phyloP scores from a whole-genome alignment of 1,284 basidiomycete genomes.

The Caloboletus firmus region DNA sequence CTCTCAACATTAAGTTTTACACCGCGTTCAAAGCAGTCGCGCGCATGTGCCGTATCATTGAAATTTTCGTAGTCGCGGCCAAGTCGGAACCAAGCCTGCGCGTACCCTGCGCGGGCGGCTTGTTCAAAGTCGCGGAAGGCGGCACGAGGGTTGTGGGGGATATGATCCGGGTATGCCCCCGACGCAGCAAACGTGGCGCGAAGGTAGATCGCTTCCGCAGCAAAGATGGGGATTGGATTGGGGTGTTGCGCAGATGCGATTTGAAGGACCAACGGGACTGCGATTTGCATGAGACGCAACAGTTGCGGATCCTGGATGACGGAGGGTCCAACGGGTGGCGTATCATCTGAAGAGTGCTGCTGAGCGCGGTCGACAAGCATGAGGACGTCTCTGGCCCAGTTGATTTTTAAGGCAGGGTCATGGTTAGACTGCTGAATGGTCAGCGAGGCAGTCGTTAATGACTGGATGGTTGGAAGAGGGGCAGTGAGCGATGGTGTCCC shows the following conservation, averaged over 20 bases:
- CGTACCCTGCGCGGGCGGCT: conserved; percentile 72
- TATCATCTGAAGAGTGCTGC: conserved; percentile 42
- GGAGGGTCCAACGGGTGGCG: conserved; percentile 49
- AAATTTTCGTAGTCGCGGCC: conserved; percentile 92
- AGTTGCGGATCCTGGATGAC: conserved; percentile 64
- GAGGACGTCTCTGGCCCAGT: conserved; percentile 80
- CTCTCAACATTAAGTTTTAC: conserved; percentile 69
- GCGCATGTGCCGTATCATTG: conserved; percentile 67
- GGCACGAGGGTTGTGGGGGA: conserved; percentile 67
- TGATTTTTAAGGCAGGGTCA: conserved; percentile 60
- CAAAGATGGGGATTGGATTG: conserved; percentile 44
- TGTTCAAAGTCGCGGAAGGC: conserved; percentile 90
- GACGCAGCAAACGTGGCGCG: conserved; percentile 70
- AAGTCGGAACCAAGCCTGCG: conserved; percentile 83
- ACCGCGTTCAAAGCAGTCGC: conserved; percentile 83
- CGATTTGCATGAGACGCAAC: conserved; percentile 60
- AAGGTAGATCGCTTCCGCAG: conserved; percentile 75
- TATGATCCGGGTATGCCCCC: conserved; percentile 62
- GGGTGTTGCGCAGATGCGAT: conserved; percentile 42
- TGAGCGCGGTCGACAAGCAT: conserved; percentile 71
- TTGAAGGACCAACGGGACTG: conserved; percentile 61
- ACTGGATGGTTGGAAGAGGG: conserved; percentile 59
- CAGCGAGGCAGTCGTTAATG: conserved; percentile 48
- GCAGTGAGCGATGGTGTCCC: conserved; percentile 57
- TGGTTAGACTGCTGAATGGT: conserved; percentile 50